Percentiles rank a stretch among this genome's conserved stretches.
These are phyloP conservation scores for Naegleria fowleri DNA, from an alignment of 208 protist species.

Conservation along the genomic window DNA sequence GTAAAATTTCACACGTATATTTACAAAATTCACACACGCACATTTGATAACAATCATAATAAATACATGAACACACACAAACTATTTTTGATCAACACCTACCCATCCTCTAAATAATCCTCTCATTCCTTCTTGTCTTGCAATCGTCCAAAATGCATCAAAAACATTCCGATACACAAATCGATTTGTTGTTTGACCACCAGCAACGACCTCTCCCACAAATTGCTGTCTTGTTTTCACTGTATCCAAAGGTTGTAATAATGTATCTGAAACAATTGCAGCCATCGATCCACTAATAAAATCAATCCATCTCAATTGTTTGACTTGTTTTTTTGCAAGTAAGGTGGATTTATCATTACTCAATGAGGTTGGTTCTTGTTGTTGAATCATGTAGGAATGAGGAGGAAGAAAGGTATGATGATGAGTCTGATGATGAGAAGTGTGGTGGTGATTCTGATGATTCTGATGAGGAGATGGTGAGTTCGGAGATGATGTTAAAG, in stretches of 20 bases:
- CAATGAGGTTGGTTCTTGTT: not conserved
- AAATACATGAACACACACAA: no score
- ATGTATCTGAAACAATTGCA: not conserved
- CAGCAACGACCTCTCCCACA: not conserved
- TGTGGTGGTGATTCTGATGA: not conserved
- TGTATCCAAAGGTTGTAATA: not conserved
- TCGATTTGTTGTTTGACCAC: not conserved
- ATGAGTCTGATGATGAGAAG: not conserved
- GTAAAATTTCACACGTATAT: no score
- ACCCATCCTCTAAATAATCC: constrained; percentile 28
- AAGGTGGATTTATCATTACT: not conserved
- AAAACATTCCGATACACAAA: constrained; percentile 42
- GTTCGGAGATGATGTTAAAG: not conserved
- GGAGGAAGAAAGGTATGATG: not conserved
- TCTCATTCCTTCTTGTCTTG: not conserved
- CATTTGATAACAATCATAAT: no score
- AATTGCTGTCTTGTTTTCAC: not conserved
- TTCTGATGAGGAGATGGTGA: not conserved
- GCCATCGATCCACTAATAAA: not conserved
- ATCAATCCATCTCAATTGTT: not conserved
- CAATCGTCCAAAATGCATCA: not conserved
- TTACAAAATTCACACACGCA: no score
- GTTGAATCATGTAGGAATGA: not conserved
- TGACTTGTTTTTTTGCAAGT: not conserved
- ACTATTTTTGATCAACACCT: no score